Evolutionary conservation across 371 early-diverging fungal species (phyloP).

Genomic region (Entomophthora muscae): DNA sequence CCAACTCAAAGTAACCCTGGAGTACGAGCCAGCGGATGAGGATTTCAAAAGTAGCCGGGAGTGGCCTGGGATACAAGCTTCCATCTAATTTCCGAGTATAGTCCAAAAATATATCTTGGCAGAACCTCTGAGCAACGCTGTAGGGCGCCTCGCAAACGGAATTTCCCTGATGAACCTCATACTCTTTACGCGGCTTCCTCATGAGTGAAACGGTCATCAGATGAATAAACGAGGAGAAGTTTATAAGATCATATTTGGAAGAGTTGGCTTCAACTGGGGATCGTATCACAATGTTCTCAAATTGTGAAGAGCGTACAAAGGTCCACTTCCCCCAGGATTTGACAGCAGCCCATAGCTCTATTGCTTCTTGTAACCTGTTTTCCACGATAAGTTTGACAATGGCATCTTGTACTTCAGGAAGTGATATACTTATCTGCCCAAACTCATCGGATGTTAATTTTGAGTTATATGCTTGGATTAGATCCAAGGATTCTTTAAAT

Average conservation of each 20-base stretch:
- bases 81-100: not conserved
- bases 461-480: too few relatives aligned
- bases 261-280: not conserved
- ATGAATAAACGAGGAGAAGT: not conserved
- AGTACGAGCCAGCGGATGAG: not conserved
- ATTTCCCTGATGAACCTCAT: not conserved
- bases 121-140: not conserved
- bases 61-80: not conserved
- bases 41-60: not conserved
- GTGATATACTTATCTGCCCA: too few relatives aligned
- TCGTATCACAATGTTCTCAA: not conserved
- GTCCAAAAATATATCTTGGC: not conserved
- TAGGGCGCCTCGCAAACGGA: not conserved
- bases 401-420: too few relatives aligned
- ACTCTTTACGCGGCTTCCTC: not conserved
- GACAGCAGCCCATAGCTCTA: not conserved
- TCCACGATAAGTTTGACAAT: too few relatives aligned
- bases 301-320: not conserved
- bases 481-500: too few relatives aligned
- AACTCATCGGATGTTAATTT: too few relatives aligned
- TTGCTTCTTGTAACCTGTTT: too few relatives aligned
- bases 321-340: not conserved
- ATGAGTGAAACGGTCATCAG: not conserved
- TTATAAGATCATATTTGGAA: not conserved
- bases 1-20: not conserved